Conservation (phyloP, 768 basidiomycete species). For the Leccinum variicolor region DNA sequence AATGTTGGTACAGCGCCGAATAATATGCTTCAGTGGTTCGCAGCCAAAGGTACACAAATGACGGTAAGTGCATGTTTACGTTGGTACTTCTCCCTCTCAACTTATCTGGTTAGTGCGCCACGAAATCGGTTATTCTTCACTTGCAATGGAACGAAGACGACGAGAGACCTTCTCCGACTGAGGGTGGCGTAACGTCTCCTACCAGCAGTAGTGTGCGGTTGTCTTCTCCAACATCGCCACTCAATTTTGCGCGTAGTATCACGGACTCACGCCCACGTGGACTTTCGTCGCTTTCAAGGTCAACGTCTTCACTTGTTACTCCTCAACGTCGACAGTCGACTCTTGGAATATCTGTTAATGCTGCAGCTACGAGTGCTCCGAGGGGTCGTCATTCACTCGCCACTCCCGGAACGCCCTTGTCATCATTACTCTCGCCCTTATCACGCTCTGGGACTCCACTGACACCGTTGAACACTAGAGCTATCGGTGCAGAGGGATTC, state of each 20-base stretch:
- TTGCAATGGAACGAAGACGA: slow-evolving; percentile 81
- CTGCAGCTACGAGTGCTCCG: slow-evolving; percentile 24
- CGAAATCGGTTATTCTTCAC: slow-evolving; percentile 82
- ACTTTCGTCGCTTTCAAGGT: slow-evolving; percentile 51
- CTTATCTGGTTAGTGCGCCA: slow-evolving; percentile 64
- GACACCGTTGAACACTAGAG: slow-evolving; percentile 24
- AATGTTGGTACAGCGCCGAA: slow-evolving; percentile 80
- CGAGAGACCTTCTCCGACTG: slow-evolving; percentile 13
- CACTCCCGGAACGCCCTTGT: slow-evolving; percentile 39
- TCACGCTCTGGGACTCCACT: slow-evolving; percentile 34
- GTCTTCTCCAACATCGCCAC: slow-evolving; percentile 29
- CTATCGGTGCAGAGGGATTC: slow-evolving; percentile 33
- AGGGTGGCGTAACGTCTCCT: slow-evolving; percentile 24
- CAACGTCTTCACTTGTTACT: slow-evolving; percentile 44
- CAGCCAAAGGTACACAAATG: slow-evolving; percentile 86
- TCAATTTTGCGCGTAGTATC: slow-evolving; percentile 16
- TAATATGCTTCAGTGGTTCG: slow-evolving; percentile 94
- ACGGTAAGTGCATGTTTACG: slow-evolving; percentile 50
- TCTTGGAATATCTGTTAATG: slow-evolving; percentile 33
- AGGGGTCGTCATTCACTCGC: slow-evolving; percentile 45
- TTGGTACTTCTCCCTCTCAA: neutral
- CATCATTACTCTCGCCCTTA: slow-evolving; percentile 29
- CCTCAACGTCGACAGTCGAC: slow-evolving; percentile 37
- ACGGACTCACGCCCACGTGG: slow-evolving; percentile 40
- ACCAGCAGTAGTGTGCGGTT: slow-evolving; percentile 16